A percentile compares a stretch with the other conserved stretches of the same genome.
These are phyloP conservation scores for Capronia coronata DNA, from an alignment of 2,329 filamentous ascomycete genomes.

Conservation along the genomic window DNA sequence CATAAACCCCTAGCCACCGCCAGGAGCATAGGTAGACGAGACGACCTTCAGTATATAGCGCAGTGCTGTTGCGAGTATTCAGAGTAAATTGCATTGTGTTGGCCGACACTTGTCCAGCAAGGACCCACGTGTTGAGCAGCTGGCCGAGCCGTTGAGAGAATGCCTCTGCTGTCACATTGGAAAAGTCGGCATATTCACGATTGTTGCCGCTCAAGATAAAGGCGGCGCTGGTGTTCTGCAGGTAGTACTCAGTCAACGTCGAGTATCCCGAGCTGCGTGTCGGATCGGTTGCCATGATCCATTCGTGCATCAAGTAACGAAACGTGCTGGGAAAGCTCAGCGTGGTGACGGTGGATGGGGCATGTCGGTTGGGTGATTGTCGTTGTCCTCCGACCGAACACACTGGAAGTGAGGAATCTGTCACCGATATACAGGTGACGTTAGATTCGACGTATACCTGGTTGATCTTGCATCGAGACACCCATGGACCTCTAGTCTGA, in stretches of 20 bases:
- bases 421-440: conserved; percentile 9
- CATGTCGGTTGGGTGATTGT: conserved; percentile 8
- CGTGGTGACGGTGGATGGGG: conserved; percentile 17
- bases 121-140: conserved; percentile 21
- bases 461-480: conserved; percentile 17
- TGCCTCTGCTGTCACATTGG: conserved; percentile 18
- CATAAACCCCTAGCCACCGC: conserved; percentile 13
- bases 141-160: conserved; percentile 23
- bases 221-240: conserved; percentile 15
- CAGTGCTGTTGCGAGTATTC: conserved; percentile 5
- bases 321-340: conserved; percentile 18
- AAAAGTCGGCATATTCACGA: conserved; percentile 16
- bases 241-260: conserved; percentile 18
- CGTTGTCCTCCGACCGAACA: conserved; percentile 16
- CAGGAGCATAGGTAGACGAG: conserved; percentile 15
- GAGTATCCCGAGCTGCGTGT: conserved; percentile 14
- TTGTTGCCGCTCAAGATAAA: conserved; percentile 21
- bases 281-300: conserved; percentile 19
- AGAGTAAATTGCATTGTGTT: conserved; percentile 10
- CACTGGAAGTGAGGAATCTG: conserved; percentile 5
- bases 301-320: conserved; percentile 1
- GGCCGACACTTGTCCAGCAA: conserved; percentile 15
- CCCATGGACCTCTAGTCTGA: conserved; percentile 17
- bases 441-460: conserved; percentile 21
- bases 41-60: conserved; percentile 4